Evolutionary conservation across 352 stramenopile genomes (phyloP), one percentile per base, ranked within the genome.

Genomic region (Phytophthora constricta): DNA sequence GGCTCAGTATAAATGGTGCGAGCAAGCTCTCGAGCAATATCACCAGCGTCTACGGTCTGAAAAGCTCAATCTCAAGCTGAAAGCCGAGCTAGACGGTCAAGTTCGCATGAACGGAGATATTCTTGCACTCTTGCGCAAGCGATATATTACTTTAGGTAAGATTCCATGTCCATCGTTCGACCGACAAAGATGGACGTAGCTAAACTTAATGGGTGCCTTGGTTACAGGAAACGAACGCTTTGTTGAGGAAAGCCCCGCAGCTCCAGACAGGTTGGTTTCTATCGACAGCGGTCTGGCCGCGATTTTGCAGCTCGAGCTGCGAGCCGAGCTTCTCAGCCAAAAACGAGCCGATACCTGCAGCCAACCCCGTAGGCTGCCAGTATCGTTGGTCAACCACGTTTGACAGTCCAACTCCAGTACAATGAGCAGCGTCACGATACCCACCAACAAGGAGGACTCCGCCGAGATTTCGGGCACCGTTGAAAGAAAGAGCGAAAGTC

Each of bases 21-120:
- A 60, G 22, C 48, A 53, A 59, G 62, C 50, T 3, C n/a, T 58
- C 19, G 51, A 49, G 16, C 62, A 76, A 47, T 72, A 66, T 23
- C 53, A 28, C 4, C 19, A 45, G 8, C 68, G 68, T n/a, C 47
- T 65, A 26, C 48, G 19, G 5, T 52, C 68, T 16, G 68, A 76
- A 43, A 52, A 60, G 0, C 60, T 25, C 0, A 76, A 76, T 27
- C 47, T 50, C 16, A 65, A 63, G 23, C 39, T 76, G 9, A 72
- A 65, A 53, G 53, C 52, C 3, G 27, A 62, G 25, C 59, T 65
- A 45, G 28, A 17, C 1, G 56, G 37, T 9, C 68, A 76, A 53
- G n/a, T 27, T n/a, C 45, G 60, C 34, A 11, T 69, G 9, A 43
- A 52, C 33, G 20, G 52, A 0, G 13, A 53, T 1, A 34, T 72